Conservation (phyloP, 192 early-diverging fungal genomes). For the Umbelopsis sp. region DNA sequence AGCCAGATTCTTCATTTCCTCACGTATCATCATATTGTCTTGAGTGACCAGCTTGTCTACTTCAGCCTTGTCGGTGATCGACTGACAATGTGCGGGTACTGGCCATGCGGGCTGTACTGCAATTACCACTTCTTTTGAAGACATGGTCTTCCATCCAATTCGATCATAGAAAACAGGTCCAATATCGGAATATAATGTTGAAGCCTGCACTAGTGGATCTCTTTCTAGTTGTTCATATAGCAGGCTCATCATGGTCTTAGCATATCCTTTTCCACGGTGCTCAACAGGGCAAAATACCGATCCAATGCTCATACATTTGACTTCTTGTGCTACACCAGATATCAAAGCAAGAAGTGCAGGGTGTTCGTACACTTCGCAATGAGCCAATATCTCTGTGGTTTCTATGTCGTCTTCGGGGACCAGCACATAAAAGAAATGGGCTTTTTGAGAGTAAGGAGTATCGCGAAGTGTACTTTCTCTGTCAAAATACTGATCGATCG, state of each 20-base stretch:
- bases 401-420: constrained; percentile 7
- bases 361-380: constrained; percentile 18
- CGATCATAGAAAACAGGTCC: constrained; percentile 12
- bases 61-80: background rate
- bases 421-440: background rate
- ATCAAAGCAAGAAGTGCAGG: background rate
- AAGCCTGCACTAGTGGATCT: background rate
- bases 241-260: background rate
- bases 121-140: background rate
- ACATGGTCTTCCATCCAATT: constrained; percentile 17
- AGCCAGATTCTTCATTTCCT: background rate
- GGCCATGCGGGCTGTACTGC: background rate
- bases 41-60: background rate
- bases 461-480: background rate
- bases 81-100: background rate
- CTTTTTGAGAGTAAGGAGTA: background rate
- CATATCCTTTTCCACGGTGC: constrained; percentile 13
- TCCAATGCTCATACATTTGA: background rate
- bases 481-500: constrained; percentile 18
- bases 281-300: constrained; percentile 22
- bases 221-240: constrained; percentile 1
- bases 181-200: constrained; percentile 23
- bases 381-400: constrained; percentile 3
- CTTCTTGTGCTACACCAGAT: background rate
- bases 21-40: constrained; percentile 3